These are phyloP conservation scores for Trichophyton verrucosum DNA, from an alignment of 2,329 filamentous ascomycete species.

Conservation along the genomic window DNA sequence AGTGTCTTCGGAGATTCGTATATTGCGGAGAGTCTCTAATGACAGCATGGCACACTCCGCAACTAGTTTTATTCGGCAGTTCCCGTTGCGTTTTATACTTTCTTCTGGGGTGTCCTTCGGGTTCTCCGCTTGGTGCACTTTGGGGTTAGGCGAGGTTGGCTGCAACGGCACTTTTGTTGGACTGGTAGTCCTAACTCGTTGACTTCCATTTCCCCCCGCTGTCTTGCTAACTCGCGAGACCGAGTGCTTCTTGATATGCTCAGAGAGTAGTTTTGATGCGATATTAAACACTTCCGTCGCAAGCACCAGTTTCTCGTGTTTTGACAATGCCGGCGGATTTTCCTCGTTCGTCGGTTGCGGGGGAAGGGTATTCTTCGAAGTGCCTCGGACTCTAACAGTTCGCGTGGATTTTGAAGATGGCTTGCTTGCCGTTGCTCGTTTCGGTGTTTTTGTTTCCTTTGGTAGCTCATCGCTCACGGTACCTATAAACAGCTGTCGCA, in stretches of 20 bases:
- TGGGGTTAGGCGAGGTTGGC: slow-evolving; percentile 21
- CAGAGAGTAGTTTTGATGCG: slow-evolving; percentile 32
- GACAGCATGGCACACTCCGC: slow-evolving; percentile 32
- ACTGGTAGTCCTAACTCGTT: background rate
- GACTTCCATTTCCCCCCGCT: background rate
- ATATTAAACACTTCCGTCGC: slow-evolving; percentile 37
- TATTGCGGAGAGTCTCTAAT: slow-evolving; percentile 26
- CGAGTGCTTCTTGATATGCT: slow-evolving; percentile 22
- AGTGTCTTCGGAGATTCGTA: slow-evolving; percentile 22
- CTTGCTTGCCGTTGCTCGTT: slow-evolving; percentile 7
- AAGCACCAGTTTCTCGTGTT: slow-evolving; percentile 30
- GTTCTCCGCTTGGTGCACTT: slow-evolving; percentile 17
- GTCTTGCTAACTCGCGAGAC: slow-evolving; percentile 4
- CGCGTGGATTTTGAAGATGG: slow-evolving; percentile 8
- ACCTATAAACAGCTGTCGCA: slow-evolving; percentile 27
- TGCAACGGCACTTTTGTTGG: slow-evolving; percentile 17
- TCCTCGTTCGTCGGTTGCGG: slow-evolving; percentile 16
- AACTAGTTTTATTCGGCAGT: slow-evolving; percentile 20
- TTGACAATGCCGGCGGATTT: slow-evolving; percentile 21
- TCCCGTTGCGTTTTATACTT: slow-evolving; percentile 3
- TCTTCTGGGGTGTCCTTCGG: slow-evolving; percentile 13
- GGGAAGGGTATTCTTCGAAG: slow-evolving; percentile 19
- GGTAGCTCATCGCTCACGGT: slow-evolving; percentile 15
- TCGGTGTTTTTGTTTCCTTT: slow-evolving; percentile 18
- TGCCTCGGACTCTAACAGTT: slow-evolving; percentile 18